These are phyloP conservation scores for Pyricularia pennisetigena DNA, from an alignment of 2,329 filamentous ascomycete genomes.

Conservation along the genomic window DNA sequence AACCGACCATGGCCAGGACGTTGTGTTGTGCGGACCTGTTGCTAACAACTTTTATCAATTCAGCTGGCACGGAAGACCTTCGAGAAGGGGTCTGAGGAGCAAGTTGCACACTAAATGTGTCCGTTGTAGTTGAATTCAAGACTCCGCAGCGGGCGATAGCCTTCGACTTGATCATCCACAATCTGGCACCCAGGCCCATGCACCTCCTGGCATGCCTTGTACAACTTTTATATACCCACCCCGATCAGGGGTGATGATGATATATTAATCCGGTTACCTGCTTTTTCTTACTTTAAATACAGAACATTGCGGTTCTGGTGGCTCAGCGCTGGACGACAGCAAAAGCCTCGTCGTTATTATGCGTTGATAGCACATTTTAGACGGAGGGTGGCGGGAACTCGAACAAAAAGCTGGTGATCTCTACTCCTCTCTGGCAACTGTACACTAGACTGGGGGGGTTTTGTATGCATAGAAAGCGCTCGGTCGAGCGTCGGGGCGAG, in stretches of 20 bases:
- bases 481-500: background rate
- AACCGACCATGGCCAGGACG: too few relatives aligned
- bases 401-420: background rate
- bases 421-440: constrained; percentile 5
- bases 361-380: background rate
- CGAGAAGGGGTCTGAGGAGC: background rate
- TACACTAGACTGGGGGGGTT: constrained; percentile 4
- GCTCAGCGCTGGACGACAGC: background rate
- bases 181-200: background rate
- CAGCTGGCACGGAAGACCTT: constrained; percentile 5
- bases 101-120: background rate
- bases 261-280: background rate
- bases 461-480: constrained; percentile 2
- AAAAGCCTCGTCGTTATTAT: background rate
- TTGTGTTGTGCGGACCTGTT: background rate
- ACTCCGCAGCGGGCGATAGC: background rate
- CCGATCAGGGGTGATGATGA: background rate
- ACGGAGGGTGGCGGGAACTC: background rate
- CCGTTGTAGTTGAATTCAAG: background rate
- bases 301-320: background rate
- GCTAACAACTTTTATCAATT: constrained; percentile 1
- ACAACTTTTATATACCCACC: constrained; percentile 1
- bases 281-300: background rate
- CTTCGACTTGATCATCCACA: background rate
- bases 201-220: background rate